Percentiles rank a stretch among this genome's conserved stretches.
Evolutionary conservation across 1,139 yeast genomes (phyloP).

Genomic region (Pichia kudriavzevii): DNA sequence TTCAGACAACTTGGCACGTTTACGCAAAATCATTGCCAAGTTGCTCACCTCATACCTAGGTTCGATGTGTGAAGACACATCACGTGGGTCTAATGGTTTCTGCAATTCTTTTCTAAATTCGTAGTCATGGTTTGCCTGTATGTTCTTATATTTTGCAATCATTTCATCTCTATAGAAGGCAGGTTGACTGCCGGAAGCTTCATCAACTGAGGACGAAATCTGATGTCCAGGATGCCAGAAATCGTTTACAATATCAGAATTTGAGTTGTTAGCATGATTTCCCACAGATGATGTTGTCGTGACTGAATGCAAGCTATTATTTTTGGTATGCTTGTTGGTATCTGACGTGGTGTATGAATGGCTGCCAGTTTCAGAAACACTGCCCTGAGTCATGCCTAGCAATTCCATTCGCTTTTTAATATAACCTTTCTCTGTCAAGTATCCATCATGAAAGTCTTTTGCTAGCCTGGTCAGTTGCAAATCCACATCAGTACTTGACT

Average conservation of each 20-base stretch:
- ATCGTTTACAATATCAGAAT: slow-evolving; percentile 10
- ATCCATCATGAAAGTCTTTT: slow-evolving; percentile 53
- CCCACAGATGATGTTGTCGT: background rate
- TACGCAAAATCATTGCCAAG: slow-evolving; percentile 63
- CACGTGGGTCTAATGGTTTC: slow-evolving; percentile 58
- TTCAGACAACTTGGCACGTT: slow-evolving; percentile 60
- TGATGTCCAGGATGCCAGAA: slow-evolving; percentile 9
- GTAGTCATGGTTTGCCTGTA: slow-evolving; percentile 6
- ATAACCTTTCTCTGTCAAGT: slow-evolving; percentile 62
- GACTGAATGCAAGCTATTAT: slow-evolving; percentile 1
- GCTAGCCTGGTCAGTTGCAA: slow-evolving; percentile 37
- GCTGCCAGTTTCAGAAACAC: background rate
- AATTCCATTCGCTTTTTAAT: slow-evolving; percentile 43
- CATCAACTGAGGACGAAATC: slow-evolving; percentile 8
- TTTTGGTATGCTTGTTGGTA: background rate
- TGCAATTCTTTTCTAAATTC: slow-evolving; percentile 29
- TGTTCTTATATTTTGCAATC: slow-evolving; percentile 8
- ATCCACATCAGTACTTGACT: slow-evolving; percentile 30
- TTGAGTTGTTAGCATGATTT: background rate
- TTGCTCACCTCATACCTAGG: slow-evolving; percentile 39
- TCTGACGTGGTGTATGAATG: background rate
- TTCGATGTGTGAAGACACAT: slow-evolving; percentile 28
- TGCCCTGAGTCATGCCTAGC: slow-evolving; percentile 8
- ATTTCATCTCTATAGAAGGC: slow-evolving; percentile 9
- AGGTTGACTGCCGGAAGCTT: slow-evolving; percentile 9